A percentile compares a stretch with the other conserved stretches of the same genome.
These are phyloP conservation scores for Myxozyma melibiosi DNA, from an alignment of 805 yeast genomes.

Conservation along the genomic window DNA sequence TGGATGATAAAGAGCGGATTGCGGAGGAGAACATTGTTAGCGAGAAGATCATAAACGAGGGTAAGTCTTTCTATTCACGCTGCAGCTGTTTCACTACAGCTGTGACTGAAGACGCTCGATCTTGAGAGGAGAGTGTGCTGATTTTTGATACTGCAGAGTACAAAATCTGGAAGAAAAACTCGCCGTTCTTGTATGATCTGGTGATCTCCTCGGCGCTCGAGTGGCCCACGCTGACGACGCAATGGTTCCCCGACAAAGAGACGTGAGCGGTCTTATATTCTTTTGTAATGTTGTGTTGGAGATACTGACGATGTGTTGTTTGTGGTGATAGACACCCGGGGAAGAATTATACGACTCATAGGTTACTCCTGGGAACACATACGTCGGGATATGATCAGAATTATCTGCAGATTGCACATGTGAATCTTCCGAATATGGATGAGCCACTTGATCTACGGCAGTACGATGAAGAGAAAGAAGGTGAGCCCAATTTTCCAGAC, in stretches of 20 bases:
- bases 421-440: slow-evolving; percentile 39
- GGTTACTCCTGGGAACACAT: slow-evolving; percentile 64
- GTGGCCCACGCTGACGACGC: slow-evolving; percentile 66
- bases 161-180: slow-evolving; percentile 63
- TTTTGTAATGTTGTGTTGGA: background rate
- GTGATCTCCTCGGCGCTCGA: slow-evolving; percentile 55
- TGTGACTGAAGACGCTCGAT: too few relatives aligned
- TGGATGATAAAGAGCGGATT: slow-evolving; percentile 30
- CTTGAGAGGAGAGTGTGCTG: too few relatives aligned
- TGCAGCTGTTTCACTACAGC: too few relatives aligned
- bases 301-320: background rate
- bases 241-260: slow-evolving; percentile 63
- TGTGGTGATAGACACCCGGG: slow-evolving; percentile 30
- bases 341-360: slow-evolving; percentile 41
- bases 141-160: slow-evolving; percentile 45
- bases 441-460: slow-evolving; percentile 32
- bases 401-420: slow-evolving; percentile 46
- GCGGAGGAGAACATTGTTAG: slow-evolving; percentile 29
- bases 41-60: slow-evolving; percentile 33
- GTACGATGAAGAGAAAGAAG: slow-evolving; percentile 37
- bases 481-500: slow-evolving; percentile 8
- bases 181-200: slow-evolving; percentile 57
- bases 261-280: slow-evolving; percentile 11
- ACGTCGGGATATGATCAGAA: slow-evolving; percentile 63
- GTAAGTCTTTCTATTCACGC: slow-evolving; percentile 2